Conservation (phyloP, 208 protist species). For the Acanthamoeba lugdunensis region DNA sequence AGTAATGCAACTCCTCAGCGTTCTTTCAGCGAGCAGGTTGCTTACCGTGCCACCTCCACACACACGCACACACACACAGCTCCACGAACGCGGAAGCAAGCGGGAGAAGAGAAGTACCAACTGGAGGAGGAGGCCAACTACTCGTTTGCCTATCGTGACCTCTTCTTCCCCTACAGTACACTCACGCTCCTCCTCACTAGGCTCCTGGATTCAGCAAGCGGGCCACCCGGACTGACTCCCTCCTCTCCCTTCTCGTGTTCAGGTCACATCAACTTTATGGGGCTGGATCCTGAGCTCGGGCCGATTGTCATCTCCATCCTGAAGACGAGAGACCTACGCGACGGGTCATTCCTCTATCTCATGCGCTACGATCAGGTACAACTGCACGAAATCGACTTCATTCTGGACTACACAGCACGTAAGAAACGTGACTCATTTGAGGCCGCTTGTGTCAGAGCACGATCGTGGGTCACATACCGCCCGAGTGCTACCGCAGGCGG, state of each 20-base stretch:
- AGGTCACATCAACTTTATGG: constrained; percentile 54
- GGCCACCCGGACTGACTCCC: not conserved
- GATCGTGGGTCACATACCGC: constrained; percentile 44
- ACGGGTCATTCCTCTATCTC: constrained; percentile 22
- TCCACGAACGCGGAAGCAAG: not conserved
- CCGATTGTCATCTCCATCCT: constrained; percentile 53
- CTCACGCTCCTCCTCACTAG: not conserved
- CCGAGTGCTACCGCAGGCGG: constrained; percentile 30
- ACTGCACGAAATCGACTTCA: not conserved
- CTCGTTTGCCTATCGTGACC: constrained; percentile 31
- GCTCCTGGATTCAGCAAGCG: too few relatives aligned
- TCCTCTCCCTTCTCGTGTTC: not conserved
- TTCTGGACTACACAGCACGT: too few relatives aligned
- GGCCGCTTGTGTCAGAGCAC: not conserved
- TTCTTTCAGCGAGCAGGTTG: not conserved
- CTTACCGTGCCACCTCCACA: not conserved
- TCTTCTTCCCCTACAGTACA: constrained; percentile 26
- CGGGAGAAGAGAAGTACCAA: not conserved
- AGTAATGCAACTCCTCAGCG: not conserved
- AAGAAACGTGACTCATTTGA: not conserved
- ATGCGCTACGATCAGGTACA: constrained; percentile 30
- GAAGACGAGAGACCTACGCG: constrained; percentile 21
- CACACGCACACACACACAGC: not conserved
- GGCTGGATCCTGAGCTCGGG: constrained; percentile 27
- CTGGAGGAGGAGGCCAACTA: constrained; percentile 69